Evolutionary conservation across 768 basidiomycete genomes (phyloP), one percentile per base, ranked within the genome.

Genomic region (Naganishia vaughanmartiniae): DNA sequence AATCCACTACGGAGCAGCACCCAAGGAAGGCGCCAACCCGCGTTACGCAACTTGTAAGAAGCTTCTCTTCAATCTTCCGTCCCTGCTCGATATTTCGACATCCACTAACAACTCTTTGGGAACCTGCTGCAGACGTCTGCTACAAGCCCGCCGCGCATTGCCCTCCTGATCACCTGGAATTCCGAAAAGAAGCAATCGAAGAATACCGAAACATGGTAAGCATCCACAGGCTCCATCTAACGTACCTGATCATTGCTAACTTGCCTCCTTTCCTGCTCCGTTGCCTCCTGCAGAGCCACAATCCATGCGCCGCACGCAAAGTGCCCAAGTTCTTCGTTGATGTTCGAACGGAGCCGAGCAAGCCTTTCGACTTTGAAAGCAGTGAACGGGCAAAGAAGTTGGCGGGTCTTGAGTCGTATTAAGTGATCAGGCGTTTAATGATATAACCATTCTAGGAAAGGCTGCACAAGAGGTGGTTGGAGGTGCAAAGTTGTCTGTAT

Each of bases 1-100:
- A 67, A 71, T 77, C 48, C 80, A 82, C 70, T 79, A 79, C 65
- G 79, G 79, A 14, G 77, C 76, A n/a, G 73, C 74, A 28, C 78
- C 79, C 0, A 66, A 66, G 31, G 60, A 63, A 63, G 76, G 78
- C 14, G 71, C 76, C 36, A 67, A 70, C 53, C 72, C 76, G 21
- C 66, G 79, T 33, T 74, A 78, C 34, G 78, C 78, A 6, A 80
- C 78, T 53, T 80, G 79, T 80, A 57, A 76, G 79, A 57, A 76
- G 79, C 76, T 11, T n/a, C 21, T 33, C 42, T 42, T 15, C 30
- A 26, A 2, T 33, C 42, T 42, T 15, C 30, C 19, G 24, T 34
- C 33, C 24, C 12, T 42, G 24, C 51, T 42, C 12, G 1, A 11
- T 15, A 28, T 12, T 31, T 14, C 45, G 33, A 34, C 28, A 26